Conservation (phyloP, 2,329 filamentous ascomycete species). For the Plenodomus lindquistii region DNA sequence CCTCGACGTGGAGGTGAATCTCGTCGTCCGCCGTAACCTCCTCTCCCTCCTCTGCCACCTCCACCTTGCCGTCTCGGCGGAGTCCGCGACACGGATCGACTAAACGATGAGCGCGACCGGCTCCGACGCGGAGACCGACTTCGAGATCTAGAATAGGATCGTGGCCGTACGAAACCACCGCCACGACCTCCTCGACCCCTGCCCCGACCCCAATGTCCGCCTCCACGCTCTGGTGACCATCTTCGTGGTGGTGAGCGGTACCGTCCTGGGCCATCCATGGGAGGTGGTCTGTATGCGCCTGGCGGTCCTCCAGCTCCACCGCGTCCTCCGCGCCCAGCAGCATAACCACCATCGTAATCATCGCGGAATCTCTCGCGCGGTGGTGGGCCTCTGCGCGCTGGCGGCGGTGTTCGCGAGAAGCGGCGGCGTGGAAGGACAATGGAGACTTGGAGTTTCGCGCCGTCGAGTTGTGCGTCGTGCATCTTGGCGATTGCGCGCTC, state of each 20-base stretch:
- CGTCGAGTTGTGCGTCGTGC: slow-evolving; percentile 96
- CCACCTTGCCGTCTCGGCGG: slow-evolving; percentile 31
- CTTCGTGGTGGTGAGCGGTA: slow-evolving; percentile 47
- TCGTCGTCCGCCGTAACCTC: slow-evolving; percentile 9
- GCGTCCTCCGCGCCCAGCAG: slow-evolving; percentile 18
- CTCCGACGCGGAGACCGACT: slow-evolving; percentile 50
- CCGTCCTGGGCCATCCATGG: slow-evolving; percentile 38
- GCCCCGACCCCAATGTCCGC: slow-evolving; percentile 28
- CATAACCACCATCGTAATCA: slow-evolving; percentile 18
- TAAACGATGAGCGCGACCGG: slow-evolving; percentile 47
- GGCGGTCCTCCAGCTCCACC: slow-evolving; percentile 41
- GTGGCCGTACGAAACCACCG: slow-evolving; percentile 28
- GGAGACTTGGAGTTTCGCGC: slow-evolving; percentile 79
- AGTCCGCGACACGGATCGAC: slow-evolving; percentile 43
- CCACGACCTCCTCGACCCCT: slow-evolving; percentile 42
- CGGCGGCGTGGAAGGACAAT: slow-evolving; percentile 84
- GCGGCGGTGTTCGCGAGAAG: slow-evolving; percentile 78
- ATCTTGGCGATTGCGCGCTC: slow-evolving; percentile 91
- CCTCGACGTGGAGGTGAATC: slow-evolving; percentile 18
- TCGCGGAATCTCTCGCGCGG: slow-evolving; percentile 32
- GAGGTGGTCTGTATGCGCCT: slow-evolving; percentile 41
- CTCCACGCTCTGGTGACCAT: slow-evolving; percentile 18
- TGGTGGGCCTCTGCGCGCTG: slow-evolving; percentile 61
- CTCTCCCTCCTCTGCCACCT: slow-evolving; percentile 1
- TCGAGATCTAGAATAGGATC: slow-evolving; percentile 41